Percentiles rank a stretch among this genome's conserved stretches.
phyloP scores from a whole-genome alignment of 179 eudicot genomes.

The Corrigiola litoralis region DNA sequence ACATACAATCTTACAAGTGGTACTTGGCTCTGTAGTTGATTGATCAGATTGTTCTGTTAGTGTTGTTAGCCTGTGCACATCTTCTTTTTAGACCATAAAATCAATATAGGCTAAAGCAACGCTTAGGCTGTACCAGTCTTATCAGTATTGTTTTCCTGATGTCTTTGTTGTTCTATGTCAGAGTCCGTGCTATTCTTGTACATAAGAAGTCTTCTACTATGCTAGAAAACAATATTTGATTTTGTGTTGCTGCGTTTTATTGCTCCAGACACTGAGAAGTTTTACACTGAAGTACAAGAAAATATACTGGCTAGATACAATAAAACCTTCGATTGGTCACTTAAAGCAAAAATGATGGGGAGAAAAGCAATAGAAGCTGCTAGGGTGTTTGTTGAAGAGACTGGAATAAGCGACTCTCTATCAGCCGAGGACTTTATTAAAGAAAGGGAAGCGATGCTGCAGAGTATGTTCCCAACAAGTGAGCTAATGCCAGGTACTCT shows the following conservation, averaged over 20 bases:
- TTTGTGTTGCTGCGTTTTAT: background rate
- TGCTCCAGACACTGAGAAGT: constrained; percentile 81
- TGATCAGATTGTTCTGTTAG: no score
- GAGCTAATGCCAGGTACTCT: constrained; percentile 90
- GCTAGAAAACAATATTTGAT: background rate
- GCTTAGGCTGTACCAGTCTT: background rate
- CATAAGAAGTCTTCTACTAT: background rate
- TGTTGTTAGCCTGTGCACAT: no score
- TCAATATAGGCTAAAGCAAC: no score
- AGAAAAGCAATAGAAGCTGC: constrained; percentile 95
- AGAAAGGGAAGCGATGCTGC: constrained; percentile 83
- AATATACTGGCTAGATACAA: constrained; percentile 72
- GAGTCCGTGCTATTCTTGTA: background rate
- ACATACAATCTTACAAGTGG: no score
- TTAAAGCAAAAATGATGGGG: constrained; percentile 98
- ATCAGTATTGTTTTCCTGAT: background rate
- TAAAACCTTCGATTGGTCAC: constrained; percentile 94
- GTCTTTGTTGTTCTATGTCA: background rate
- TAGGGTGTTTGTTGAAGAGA: constrained; percentile 77
- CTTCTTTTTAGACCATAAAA: no score
- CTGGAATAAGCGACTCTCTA: constrained; percentile 74
- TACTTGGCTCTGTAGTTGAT: no score
- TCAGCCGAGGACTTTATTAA: constrained; percentile 85
- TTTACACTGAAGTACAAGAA: constrained; percentile 90
- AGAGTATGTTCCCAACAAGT: constrained; percentile 68